phyloP scores from a whole-genome alignment of 169 alveolate species.

The Cryptosporidium meleagridis region DNA sequence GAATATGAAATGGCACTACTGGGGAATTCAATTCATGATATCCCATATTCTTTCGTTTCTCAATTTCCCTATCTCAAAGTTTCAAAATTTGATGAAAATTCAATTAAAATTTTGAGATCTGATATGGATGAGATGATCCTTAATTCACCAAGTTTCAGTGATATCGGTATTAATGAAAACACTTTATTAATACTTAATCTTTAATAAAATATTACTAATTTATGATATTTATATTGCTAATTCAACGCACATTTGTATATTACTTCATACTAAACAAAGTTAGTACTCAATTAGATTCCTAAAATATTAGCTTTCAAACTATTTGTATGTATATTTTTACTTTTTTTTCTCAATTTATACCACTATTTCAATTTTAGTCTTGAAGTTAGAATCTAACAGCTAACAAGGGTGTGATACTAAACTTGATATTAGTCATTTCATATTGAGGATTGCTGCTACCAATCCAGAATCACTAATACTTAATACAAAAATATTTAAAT shows the following conservation, averaged over 20 bases:
- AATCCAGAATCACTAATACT: neutral
- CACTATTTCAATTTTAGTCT: neutral
- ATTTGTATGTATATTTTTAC: too few relatives aligned
- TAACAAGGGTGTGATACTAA: neutral
- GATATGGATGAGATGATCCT: neutral
- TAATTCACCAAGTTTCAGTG: slow-evolving; percentile 44
- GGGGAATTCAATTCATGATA: slow-evolving; percentile 20
- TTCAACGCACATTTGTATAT: neutral
- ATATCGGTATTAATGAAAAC: slow-evolving; percentile 19
- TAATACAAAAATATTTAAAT: neutral
- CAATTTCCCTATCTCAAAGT: slow-evolving; percentile 33
- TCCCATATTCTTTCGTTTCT: slow-evolving; percentile 32
- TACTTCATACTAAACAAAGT: too few relatives aligned
- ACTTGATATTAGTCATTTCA: neutral
- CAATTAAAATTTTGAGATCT: slow-evolving; percentile 28
- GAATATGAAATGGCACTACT: slow-evolving; percentile 53
- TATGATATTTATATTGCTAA: neutral
- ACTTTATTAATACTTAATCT: slow-evolving; percentile 13
- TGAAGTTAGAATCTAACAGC: neutral
- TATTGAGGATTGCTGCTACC: neutral
- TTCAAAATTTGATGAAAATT: slow-evolving; percentile 8
- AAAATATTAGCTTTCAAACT: neutral
- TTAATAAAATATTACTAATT: neutral
- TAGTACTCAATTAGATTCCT: neutral
- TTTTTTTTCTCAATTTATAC: neutral